Evolutionary conservation across 1,284 basidiomycete species (phyloP).

Genomic region (Blastosporella zonata): DNA sequence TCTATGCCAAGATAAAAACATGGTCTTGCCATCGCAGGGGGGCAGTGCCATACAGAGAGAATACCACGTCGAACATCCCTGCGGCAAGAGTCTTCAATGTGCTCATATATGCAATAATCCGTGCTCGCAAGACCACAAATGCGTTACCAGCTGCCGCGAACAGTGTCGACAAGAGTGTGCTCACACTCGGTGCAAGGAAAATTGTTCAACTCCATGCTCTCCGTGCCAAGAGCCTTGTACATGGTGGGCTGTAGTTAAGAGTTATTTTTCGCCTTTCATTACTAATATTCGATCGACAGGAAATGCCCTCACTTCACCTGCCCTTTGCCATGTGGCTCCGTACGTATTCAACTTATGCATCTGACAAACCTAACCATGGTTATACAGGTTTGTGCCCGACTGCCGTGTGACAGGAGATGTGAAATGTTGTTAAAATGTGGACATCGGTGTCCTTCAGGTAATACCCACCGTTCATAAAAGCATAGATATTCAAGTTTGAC

Average conservation of each 20-base stretch:
- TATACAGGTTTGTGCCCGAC: slow-evolving; percentile 57
- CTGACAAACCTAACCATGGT: background rate
- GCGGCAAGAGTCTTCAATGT: slow-evolving; percentile 54
- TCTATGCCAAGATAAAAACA: slow-evolving; percentile 43
- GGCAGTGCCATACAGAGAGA: slow-evolving; percentile 3
- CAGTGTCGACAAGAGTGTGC: slow-evolving; percentile 56
- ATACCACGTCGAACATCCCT: slow-evolving; percentile 47
- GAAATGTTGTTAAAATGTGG: slow-evolving; percentile 48
- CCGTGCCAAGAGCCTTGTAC: slow-evolving; percentile 62
- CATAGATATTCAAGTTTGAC: background rate
- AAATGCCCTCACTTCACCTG: slow-evolving; percentile 53
- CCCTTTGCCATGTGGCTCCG: slow-evolving; percentile 68
- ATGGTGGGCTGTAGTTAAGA: too few species aligned
- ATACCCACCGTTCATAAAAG: background rate
- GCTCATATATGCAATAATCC: slow-evolving; percentile 50
- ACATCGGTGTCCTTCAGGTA: slow-evolving; percentile 68
- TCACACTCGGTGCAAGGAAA: slow-evolving; percentile 46
- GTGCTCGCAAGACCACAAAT: slow-evolving; percentile 53
- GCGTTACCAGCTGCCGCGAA: slow-evolving; percentile 43
- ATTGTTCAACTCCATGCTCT: slow-evolving; percentile 56
- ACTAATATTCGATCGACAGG: slow-evolving; percentile 30
- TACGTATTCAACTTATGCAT: slow-evolving; percentile 31
- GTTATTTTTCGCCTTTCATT: background rate
- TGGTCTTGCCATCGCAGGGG: background rate
- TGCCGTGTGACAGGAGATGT: slow-evolving; percentile 66